Percentiles rank a stretch among this genome's conserved stretches.
Evolutionary conservation across 1,284 basidiomycete species (phyloP).

Genomic region (Cutaneotrichosporon spelunceum): DNA sequence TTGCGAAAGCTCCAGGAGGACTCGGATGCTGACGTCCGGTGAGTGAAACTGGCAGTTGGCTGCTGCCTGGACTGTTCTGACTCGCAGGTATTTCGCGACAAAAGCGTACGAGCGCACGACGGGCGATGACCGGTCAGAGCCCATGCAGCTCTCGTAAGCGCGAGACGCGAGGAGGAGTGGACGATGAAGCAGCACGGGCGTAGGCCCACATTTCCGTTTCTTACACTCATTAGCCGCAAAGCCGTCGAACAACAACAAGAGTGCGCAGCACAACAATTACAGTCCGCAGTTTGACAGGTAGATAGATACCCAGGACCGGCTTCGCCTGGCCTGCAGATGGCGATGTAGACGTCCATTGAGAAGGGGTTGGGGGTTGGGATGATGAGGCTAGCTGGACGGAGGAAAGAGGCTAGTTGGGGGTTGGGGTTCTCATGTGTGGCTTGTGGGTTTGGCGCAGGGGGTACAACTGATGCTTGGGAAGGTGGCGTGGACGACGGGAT

Average conservation of each 20-base stretch:
- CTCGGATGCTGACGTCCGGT: slow-evolving; percentile 91
- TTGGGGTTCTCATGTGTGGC: no score
- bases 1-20: slow-evolving; percentile 87
- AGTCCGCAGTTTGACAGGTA: neutral
- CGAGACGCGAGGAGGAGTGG: neutral
- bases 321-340: neutral
- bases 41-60: slow-evolving; percentile 14
- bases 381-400: no score
- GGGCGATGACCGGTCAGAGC: slow-evolving; percentile 39
- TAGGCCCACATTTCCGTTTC: neutral
- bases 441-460: no score
- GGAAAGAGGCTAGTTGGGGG: no score
- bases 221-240: neutral
- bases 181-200: neutral
- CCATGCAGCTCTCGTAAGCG: slow-evolving; percentile 33
- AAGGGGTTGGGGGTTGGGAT: no score
- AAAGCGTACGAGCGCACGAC: slow-evolving; percentile 50
- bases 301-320: neutral
- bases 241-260: neutral
- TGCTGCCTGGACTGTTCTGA: neutral
- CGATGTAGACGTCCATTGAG: neutral
- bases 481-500: no score
- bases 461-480: no score
- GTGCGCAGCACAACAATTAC: neutral
- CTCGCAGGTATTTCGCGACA: slow-evolving; percentile 47